These are phyloP conservation scores for Trifolium fragiferum DNA, from an alignment of 306 rosid genomes.

Conservation along the genomic window DNA sequence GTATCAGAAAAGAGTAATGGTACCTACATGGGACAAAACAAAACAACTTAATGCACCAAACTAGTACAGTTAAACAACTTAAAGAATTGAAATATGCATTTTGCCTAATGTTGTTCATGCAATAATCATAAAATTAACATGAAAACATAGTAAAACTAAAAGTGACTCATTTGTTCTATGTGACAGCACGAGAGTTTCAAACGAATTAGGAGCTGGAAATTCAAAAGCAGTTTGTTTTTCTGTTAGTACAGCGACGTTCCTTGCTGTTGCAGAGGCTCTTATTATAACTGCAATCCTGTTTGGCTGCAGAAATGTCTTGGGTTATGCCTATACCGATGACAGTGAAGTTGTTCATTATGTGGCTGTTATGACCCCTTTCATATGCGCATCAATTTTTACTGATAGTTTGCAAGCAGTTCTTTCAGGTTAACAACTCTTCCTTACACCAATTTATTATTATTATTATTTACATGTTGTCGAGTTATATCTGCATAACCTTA, in stretches of 20 bases:
- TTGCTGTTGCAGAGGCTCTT: slow-evolving; percentile 43
- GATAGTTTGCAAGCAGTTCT: slow-evolving; percentile 54
- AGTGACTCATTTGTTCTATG: slow-evolving; percentile 7
- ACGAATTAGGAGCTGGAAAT: slow-evolving; percentile 60
- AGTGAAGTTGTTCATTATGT: slow-evolving; percentile 40
- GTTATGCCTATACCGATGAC: slow-evolving; percentile 51
- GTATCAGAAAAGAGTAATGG: too few relatives aligned
- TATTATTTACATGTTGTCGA: neutral
- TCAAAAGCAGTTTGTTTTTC: slow-evolving; percentile 41
- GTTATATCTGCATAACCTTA: neutral
- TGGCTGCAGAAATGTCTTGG: slow-evolving; percentile 39
- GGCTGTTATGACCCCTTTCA: slow-evolving; percentile 41
- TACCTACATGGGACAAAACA: too few relatives aligned
- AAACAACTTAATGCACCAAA: too few relatives aligned
- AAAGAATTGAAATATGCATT: neutral
- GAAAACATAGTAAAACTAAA: neutral
- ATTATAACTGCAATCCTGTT: slow-evolving; percentile 36
- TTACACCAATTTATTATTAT: neutral
- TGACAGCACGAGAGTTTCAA: slow-evolving; percentile 51
- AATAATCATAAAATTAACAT: neutral
- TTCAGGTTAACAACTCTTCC: slow-evolving; percentile 39
- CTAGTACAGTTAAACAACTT: too few relatives aligned
- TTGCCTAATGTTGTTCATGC: slow-evolving; percentile 10
- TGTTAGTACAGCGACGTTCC: slow-evolving; percentile 29
- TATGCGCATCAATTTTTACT: slow-evolving; percentile 47